phyloP scores from a whole-genome alignment of 108 stramenopile species.

The Chaetoceros muelleri region DNA sequence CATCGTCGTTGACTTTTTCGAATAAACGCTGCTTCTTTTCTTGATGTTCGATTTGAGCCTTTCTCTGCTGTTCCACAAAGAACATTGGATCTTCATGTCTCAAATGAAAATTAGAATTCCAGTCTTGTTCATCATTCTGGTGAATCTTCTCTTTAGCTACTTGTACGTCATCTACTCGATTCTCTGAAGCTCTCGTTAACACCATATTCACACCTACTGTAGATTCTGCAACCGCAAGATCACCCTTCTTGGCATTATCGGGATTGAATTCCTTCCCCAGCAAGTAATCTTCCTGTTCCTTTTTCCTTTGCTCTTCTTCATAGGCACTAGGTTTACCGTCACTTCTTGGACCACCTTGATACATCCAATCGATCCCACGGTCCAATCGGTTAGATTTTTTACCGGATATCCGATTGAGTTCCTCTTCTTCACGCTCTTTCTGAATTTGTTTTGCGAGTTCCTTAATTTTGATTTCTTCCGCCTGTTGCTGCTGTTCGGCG shows the following conservation, averaged over 20 bases:
- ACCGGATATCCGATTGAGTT: conserved; percentile 68
- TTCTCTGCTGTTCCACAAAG: conserved; percentile 36
- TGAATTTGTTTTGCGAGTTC: conserved; percentile 86
- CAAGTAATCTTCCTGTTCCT: conserved; percentile 75
- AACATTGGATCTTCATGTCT: conserved; percentile 84
- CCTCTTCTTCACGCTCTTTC: conserved; percentile 86
- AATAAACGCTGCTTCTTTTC: conserved; percentile 54
- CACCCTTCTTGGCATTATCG: conserved; percentile 27
- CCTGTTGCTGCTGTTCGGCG: conserved; percentile 80
- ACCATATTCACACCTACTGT: conserved; percentile 45
- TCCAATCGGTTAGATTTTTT: conserved; percentile 45
- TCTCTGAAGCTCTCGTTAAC: conserved; percentile 10
- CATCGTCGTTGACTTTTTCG: conserved; percentile 40
- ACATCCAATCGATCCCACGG: conserved; percentile 93
- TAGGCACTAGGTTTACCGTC: conserved; percentile 10
- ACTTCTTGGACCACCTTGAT: conserved; percentile 40
- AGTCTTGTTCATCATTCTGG: neutral
- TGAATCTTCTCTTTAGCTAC: conserved; percentile 5
- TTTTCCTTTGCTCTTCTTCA: conserved; percentile 52
- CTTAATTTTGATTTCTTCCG: conserved; percentile 63
- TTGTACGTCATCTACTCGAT: conserved; percentile 14
- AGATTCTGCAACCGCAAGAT: conserved; percentile 47
- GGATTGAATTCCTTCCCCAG: conserved; percentile 74
- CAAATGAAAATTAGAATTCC: conserved; percentile 65
- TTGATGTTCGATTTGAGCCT: conserved; percentile 27